These are phyloP conservation scores for Rutstroemia sp. DNA, from an alignment of 2,329 filamentous ascomycete genomes.

Conservation along the genomic window DNA sequence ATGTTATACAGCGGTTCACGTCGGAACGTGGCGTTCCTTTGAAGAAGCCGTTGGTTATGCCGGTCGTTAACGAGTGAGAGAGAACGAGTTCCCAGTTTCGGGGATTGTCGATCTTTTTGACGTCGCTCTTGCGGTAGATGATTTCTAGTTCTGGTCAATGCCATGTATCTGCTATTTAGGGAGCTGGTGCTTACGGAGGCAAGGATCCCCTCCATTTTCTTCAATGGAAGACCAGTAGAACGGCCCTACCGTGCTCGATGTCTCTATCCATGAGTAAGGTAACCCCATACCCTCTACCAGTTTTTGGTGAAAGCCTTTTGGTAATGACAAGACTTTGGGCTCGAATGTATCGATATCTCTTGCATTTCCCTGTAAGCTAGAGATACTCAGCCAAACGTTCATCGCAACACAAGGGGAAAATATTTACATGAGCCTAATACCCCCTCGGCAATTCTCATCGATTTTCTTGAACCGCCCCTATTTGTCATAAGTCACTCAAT, in stretches of 20 bases:
- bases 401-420: not conserved
- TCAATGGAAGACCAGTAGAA: conserved; percentile 56
- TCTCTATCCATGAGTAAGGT: conserved; percentile 53
- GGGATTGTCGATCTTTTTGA: conserved; percentile 56
- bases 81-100: conserved; percentile 60
- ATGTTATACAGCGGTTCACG: conserved; percentile 41
- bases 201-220: conserved; percentile 47
- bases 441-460: not conserved
- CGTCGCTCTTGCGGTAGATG: conserved; percentile 58
- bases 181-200: conserved; percentile 42
- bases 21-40: conserved; percentile 55
- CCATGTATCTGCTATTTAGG: not conserved
- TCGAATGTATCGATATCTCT: conserved; percentile 51
- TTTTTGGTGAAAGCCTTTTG: conserved; percentile 40
- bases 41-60: conserved; percentile 52
- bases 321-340: conserved; percentile 47
- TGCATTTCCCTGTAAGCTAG: conserved; percentile 34
- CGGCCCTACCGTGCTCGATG: conserved; percentile 51
- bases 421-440: not conserved
- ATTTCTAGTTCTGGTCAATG: conserved; percentile 38
- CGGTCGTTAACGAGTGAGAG: conserved; percentile 47
- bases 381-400: not conserved
- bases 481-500: not conserved
- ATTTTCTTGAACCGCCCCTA: not conserved
- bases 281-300: conserved; percentile 50